Conservation (phyloP, 805 yeast genomes). For the Metschnikowia cerradonensis region DNA sequence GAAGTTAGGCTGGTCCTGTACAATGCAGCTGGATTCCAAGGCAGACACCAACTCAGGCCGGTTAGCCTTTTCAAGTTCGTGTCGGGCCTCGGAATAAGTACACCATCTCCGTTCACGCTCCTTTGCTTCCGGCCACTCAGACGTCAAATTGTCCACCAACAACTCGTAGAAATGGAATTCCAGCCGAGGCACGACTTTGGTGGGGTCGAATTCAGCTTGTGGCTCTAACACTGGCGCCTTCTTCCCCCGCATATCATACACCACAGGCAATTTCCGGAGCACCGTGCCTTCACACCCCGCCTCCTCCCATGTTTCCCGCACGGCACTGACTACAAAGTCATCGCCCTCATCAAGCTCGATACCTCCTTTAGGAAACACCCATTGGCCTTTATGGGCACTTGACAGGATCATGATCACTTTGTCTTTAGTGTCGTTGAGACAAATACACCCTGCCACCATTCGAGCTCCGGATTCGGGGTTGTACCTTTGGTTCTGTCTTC, state of each 20-base stretch:
- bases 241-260: conserved; percentile 50
- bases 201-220: conserved; percentile 32
- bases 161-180: conserved; percentile 88
- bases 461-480: conserved; percentile 69
- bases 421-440: conserved; percentile 52
- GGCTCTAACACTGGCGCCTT: conserved; percentile 35
- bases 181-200: conserved; percentile 58
- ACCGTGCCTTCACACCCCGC: conserved; percentile 81
- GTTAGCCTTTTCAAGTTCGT: conserved; percentile 51
- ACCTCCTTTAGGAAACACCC: conserved; percentile 97
- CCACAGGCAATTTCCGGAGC: conserved; percentile 52
- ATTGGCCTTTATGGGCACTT: conserved; percentile 58
- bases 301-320: conserved; percentile 96
- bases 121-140: conserved; percentile 71
- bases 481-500: conserved; percentile 56
- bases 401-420: conserved; percentile 79
- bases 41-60: conserved; percentile 69
- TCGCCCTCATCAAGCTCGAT: conserved; percentile 77
- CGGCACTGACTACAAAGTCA: conserved; percentile 51
- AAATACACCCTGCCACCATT: conserved; percentile 89
- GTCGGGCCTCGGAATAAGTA: conserved; percentile 60
- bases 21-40: conserved; percentile 51
- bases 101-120: conserved; percentile 74
- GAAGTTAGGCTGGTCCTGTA: conserved; percentile 25
- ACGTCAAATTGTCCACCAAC: conserved; percentile 51